These are phyloP conservation scores for Coprinopsis marcescibilis DNA, from an alignment of 768 basidiomycete genomes.

Conservation along the genomic window DNA sequence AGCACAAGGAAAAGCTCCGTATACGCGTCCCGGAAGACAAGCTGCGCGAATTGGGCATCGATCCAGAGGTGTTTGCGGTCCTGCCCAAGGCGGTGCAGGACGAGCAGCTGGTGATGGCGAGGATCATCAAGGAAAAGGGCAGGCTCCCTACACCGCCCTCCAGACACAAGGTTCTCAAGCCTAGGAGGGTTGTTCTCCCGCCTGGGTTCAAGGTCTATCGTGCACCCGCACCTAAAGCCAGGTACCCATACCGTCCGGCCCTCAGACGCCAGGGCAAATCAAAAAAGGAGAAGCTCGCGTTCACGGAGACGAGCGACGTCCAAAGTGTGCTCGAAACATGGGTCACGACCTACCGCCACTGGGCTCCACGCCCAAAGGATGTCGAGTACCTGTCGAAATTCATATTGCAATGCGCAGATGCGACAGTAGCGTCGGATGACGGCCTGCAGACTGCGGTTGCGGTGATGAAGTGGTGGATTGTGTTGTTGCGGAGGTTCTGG, in stretches of 20 bases:
- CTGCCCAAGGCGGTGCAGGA: conserved; percentile 65
- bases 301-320: conserved; percentile 66
- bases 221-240: conserved; percentile 53
- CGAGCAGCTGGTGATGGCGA: conserved; percentile 63
- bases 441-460: conserved; percentile 65
- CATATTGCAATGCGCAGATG: conserved; percentile 61
- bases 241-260: conserved; percentile 40
- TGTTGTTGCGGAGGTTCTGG: conserved; percentile 63
- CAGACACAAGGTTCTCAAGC: conserved; percentile 52
- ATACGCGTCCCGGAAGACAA: conserved; percentile 50
- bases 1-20: conserved; percentile 23
- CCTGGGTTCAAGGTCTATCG: conserved; percentile 36
- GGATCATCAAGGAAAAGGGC: conserved; percentile 42
- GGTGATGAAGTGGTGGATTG: conserved; percentile 79
- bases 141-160: conserved; percentile 31
- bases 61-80: conserved; percentile 60
- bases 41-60: conserved; percentile 61
- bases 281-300: conserved; percentile 50
- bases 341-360: conserved; percentile 58
- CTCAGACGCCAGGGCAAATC: conserved; percentile 55
- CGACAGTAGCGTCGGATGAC: conserved; percentile 45
- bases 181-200: conserved; percentile 34
- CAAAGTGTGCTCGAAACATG: conserved; percentile 68
- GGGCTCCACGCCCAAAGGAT: conserved; percentile 68
- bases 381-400: conserved; percentile 71